Percentiles rank a stretch among this genome's conserved stretches.
phyloP scores from a whole-genome alignment of 2,329 filamentous ascomycete genomes.

The Stachybotrys echinatus region DNA sequence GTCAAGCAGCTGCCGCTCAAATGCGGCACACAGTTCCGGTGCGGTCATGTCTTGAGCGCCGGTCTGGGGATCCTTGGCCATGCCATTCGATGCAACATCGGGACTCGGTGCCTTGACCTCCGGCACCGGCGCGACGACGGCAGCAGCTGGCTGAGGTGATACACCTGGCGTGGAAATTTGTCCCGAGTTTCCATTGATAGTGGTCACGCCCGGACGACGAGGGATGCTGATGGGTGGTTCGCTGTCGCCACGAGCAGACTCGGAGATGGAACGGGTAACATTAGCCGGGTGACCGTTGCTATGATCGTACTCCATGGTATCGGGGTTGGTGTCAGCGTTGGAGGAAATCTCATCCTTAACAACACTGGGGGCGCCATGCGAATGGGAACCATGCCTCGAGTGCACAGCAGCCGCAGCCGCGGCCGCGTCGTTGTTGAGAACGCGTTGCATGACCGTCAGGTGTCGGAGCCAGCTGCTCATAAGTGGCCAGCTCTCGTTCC shows the following conservation, averaged over 20 bases:
- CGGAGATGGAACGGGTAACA: constrained; percentile 29
- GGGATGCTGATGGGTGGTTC: constrained; percentile 45
- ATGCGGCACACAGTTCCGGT: constrained; percentile 51
- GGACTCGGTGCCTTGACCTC: constrained; percentile 33
- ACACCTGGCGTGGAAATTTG: constrained; percentile 41
- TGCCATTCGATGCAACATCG: constrained; percentile 23
- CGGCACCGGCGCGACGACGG: constrained; percentile 16
- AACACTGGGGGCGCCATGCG: constrained; percentile 20
- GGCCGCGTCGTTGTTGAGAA: constrained; percentile 48
- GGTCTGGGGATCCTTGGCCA: constrained; percentile 25
- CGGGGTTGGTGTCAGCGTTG: constrained; percentile 49
- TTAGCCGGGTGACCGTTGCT: constrained; percentile 22
- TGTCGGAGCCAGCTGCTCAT: constrained; percentile 56
- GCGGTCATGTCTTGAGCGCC: constrained; percentile 51
- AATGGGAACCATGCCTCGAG: constrained; percentile 23
- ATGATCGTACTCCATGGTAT: constrained; percentile 55
- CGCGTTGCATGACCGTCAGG: constrained; percentile 56
- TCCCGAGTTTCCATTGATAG: constrained; percentile 53
- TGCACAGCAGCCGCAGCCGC: constrained; percentile 22
- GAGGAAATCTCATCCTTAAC: constrained; percentile 52
- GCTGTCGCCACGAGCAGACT: constrained; percentile 41
- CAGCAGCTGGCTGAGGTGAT: constrained; percentile 32
- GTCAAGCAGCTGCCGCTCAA: constrained; percentile 55
- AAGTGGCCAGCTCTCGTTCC: constrained; percentile 54
- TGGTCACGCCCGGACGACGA: constrained; percentile 49